Conservation (phyloP, 2,329 filamentous ascomycete genomes). For the Pyrenochaeta sp. region DNA sequence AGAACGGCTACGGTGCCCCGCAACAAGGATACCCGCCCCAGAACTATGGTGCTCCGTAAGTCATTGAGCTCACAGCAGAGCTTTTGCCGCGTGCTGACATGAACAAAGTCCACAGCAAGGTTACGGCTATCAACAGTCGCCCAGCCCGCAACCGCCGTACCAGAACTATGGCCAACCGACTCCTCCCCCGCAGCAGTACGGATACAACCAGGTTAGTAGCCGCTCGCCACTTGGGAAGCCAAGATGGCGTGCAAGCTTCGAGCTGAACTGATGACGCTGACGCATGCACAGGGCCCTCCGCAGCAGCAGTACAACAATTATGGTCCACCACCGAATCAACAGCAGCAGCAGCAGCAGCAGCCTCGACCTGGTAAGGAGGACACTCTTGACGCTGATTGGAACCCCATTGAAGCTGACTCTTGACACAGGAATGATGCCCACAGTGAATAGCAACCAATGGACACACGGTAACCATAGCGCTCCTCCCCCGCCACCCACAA, state of each 20-base stretch:
- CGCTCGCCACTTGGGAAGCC: slow-evolving; percentile 1
- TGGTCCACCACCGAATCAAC: slow-evolving; percentile 30
- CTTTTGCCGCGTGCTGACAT: slow-evolving; percentile 22
- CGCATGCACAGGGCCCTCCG: slow-evolving; percentile 35
- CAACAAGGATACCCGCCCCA: slow-evolving; percentile 38
- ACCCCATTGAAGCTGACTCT: slow-evolving; percentile 36
- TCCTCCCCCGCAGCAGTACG: slow-evolving; percentile 53
- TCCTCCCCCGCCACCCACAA: slow-evolving; percentile 71
- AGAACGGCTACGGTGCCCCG: slow-evolving; percentile 40
- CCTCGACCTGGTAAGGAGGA: slow-evolving; percentile 31
- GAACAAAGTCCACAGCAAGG: slow-evolving; percentile 41
- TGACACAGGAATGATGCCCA: slow-evolving; percentile 61
- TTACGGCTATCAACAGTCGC: slow-evolving; percentile 42
- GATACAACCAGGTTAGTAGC: slow-evolving; percentile 50
- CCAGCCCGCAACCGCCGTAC: slow-evolving; percentile 49
- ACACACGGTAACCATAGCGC: slow-evolving; percentile 63
- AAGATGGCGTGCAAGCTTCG: neutral
- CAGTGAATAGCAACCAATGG: slow-evolving; percentile 46
- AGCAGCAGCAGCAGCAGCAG: slow-evolving; percentile 27
- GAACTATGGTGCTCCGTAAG: slow-evolving; percentile 41
- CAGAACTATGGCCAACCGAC: slow-evolving; percentile 47
- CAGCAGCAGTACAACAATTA: slow-evolving; percentile 42
- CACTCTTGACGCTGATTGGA: neutral
- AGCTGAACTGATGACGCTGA: slow-evolving; percentile 20
- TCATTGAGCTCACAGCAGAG: slow-evolving; percentile 3